Conservation (phyloP, 2,329 filamentous ascomycete species). For the Ophiostoma pallidulum region DNA sequence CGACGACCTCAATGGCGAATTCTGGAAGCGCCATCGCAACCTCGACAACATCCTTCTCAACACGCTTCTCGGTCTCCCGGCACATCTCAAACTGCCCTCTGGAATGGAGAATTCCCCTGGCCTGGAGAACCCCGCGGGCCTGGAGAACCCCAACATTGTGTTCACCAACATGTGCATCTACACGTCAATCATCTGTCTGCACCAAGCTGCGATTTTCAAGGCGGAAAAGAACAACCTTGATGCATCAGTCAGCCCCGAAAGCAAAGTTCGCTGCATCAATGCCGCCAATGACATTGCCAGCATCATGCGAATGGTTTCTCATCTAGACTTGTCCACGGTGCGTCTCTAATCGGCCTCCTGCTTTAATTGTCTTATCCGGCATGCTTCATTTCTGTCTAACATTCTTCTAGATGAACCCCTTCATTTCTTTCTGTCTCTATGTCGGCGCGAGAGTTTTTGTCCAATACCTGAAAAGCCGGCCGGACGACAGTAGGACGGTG, state of each 20-base stretch:
- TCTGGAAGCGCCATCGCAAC: constrained; percentile 86
- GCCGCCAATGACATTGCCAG: constrained; percentile 88
- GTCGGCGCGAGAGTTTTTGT: constrained; percentile 94
- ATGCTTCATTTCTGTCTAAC: background rate
- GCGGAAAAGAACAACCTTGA: constrained; percentile 81
- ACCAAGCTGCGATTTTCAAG: constrained; percentile 96
- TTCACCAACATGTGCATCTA: constrained; percentile 97
- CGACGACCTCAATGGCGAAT: constrained; percentile 80
- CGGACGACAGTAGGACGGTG: constrained; percentile 67
- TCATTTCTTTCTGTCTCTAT: constrained; percentile 90
- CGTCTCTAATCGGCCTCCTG: constrained; percentile 28
- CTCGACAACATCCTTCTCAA: constrained; percentile 88
- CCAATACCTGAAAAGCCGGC: constrained; percentile 90
- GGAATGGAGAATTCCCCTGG: constrained; percentile 67
- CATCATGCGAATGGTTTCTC: constrained; percentile 91
- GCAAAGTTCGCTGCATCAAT: constrained; percentile 85
- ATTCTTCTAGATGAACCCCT: constrained; percentile 71
- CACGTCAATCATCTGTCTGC: constrained; percentile 92
- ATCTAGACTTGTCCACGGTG: constrained; percentile 76
- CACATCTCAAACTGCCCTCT: constrained; percentile 65
- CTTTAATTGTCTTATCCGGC: background rate
- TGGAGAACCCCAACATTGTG: constrained; percentile 73
- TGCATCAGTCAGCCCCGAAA: constrained; percentile 70
- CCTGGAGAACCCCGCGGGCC: constrained; percentile 60
- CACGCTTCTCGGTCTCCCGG: constrained; percentile 73